Base-by-base conservation (phyloP, 2,329 filamentous ascomycete species). In the Cylindrodendrum hubeiense region DNA sequence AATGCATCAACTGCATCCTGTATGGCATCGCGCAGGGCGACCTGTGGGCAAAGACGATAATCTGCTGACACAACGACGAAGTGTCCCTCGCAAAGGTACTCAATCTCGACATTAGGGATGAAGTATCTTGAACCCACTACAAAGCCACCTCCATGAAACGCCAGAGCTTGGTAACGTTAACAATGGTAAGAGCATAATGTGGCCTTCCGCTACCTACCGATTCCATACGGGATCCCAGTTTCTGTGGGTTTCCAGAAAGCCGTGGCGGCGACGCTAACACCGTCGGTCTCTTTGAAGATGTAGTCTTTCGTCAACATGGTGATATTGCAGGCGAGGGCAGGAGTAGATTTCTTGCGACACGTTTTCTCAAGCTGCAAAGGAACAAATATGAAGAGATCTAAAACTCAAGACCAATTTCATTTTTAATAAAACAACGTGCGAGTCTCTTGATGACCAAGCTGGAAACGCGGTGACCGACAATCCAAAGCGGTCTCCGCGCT, bases 11-110 rank as follows among this genome's bases (percentile, higher is more conserved):
- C 19, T 19, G 46, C 46, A 15, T 50, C 46, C 7, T 50, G 46
- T 5, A 50, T 26, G 24, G 30, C 24, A 50, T 50, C 46, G 9
- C 30, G 15, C 13, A 50, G 26, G 17, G 28, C 49, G 1, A 51
- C 49, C 4, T 51, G 49, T 34, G 49, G 49, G 28, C 49, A 51
- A 7, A 51, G 19, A 8, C 49, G 49, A 37, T 51, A 51, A 7
- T 51, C 49, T 15, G 49, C 49, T 17, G 49, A 51, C 49, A 51
- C 49, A 51, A 51, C 49, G 4, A 51, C 30, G 22, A 13, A 51
- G n/a, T 30, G 24, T n/a, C 28, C 49, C 12, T 22, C 26, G 28
- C 49, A 51, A 6, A 51, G 26, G 26, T 51, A 51, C n/a, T 51
- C 49, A 10, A 51, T 51, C 21, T 51, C 49, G 26, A 15, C 28